phyloP scores from a whole-genome alignment of 106 monocot genomes.

The Triglochin maritima region DNA sequence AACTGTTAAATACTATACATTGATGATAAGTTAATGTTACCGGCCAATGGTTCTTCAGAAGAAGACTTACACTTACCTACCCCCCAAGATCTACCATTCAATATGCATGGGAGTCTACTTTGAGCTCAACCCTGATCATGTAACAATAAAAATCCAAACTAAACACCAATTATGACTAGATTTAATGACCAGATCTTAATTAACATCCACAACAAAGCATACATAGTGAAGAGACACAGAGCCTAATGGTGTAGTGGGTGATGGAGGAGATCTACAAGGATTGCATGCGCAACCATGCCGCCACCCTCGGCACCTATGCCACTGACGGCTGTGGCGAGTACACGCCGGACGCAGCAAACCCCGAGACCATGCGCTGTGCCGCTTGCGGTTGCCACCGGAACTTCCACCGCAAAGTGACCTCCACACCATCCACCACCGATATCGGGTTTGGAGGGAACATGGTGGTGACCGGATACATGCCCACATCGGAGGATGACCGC shows the following conservation, averaged over 20 bases:
- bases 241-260: not conserved
- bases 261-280: constrained; percentile 31
- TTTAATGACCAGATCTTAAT: no score
- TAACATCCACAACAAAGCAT: no score
- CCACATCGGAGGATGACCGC: not conserved
- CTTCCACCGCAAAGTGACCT: constrained; percentile 50
- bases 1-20: no score
- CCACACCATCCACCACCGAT: not conserved
- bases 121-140: no score
- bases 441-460: not conserved
- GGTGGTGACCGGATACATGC: not conserved
- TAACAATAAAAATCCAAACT: no score
- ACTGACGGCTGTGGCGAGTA: constrained; percentile 63
- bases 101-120: no score
- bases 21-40: no score
- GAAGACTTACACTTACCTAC: no score
- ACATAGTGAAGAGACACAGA: no score
- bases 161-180: no score
- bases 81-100: no score
- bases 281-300: constrained; percentile 71
- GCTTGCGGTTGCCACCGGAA: constrained; percentile 75
- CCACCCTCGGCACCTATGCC: constrained; percentile 51
- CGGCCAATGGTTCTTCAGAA: no score
- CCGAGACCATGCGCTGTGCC: constrained; percentile 21
- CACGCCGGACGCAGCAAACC: constrained; percentile 26